Evolutionary conservation across 2,329 filamentous ascomycete species (phyloP).

Genomic region (Fusarium sp.): DNA sequence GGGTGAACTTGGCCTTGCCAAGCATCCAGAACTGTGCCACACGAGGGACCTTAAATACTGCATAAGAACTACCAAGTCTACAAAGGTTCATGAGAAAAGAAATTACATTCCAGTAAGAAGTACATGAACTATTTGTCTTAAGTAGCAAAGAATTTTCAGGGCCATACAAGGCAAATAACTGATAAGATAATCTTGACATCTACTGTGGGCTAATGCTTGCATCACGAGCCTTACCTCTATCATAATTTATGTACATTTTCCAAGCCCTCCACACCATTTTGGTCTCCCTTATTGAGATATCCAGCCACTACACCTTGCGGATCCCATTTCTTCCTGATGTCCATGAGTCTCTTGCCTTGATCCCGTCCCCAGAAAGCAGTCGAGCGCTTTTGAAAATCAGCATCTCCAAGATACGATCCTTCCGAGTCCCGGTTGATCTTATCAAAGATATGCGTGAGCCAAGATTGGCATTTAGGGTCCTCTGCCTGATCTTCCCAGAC

Average conservation of each 20-base stretch:
- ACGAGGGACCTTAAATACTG: too few relatives aligned
- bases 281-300: neutral
- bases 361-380: neutral
- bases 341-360: neutral
- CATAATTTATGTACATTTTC: neutral
- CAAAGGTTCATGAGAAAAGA: rapidly evolving
- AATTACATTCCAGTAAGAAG: neutral
- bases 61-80: too few relatives aligned
- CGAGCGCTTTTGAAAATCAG: neutral
- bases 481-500: neutral
- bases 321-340: neutral
- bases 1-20: rapidly evolving
- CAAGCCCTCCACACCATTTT: neutral
- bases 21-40: too few relatives aligned
- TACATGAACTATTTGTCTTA: rapidly evolving
- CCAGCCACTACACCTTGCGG: neutral
- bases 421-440: neutral
- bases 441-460: neutral
- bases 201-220: rapidly evolving
- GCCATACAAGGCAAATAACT: rapidly evolving
- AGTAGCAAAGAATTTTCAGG: neutral
- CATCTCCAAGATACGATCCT: neutral
- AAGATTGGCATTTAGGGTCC: neutral
- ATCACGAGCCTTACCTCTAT: rapidly evolving
- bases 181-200: rapidly evolving